These are phyloP conservation scores for Blastocystis sp. DNA, from an alignment of 352 stramenopile genomes.

Conservation along the genomic window DNA sequence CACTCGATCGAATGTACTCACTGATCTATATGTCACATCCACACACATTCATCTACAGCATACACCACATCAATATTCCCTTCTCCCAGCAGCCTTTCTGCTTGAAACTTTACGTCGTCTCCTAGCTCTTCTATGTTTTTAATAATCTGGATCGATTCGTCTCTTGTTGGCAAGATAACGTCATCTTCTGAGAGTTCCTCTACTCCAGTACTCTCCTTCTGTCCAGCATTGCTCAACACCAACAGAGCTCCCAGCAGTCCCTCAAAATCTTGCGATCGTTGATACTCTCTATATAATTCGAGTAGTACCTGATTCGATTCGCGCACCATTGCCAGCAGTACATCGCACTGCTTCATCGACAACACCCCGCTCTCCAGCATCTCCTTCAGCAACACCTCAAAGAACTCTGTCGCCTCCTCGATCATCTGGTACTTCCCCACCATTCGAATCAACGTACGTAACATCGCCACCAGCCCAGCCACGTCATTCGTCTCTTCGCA, in stretches of 20 bases:
- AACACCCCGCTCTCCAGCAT: neutral
- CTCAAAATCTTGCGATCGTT: slow-evolving; percentile 25
- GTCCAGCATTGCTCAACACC: neutral
- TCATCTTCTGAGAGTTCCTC: neutral
- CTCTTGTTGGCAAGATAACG: neutral
- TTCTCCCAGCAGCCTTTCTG: neutral
- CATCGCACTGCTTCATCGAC: neutral
- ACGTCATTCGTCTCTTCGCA: slow-evolving; percentile 1
- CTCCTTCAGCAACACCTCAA: neutral
- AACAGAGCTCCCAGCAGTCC: slow-evolving; percentile 7
- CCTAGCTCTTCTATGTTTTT: neutral
- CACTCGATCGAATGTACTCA: neutral
- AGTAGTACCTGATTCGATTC: neutral
- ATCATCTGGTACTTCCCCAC: neutral
- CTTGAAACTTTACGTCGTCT: neutral
- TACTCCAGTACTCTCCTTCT: neutral
- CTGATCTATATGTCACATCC: neutral
- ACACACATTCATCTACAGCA: neutral
- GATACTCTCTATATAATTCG: slow-evolving; percentile 15
- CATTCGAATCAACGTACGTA: slow-evolving; percentile 16
- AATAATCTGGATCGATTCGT: neutral
- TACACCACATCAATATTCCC: neutral
- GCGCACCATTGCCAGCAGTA: neutral
- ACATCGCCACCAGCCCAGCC: neutral
- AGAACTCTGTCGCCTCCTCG: neutral